These are phyloP conservation scores for Ogataea pilisensis DNA, from an alignment of 805 yeast species.

Conservation along the genomic window DNA sequence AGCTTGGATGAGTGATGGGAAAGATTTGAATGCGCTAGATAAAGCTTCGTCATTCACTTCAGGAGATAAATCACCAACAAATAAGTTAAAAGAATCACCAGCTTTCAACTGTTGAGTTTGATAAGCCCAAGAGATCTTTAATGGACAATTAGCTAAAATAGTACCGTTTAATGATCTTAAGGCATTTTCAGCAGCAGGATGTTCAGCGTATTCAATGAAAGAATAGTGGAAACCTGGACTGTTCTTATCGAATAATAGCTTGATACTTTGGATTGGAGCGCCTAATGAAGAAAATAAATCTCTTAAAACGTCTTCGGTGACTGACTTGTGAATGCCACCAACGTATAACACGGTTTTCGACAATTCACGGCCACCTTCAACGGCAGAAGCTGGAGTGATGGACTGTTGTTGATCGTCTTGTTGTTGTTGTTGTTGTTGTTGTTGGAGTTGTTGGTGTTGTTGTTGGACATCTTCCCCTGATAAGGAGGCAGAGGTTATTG, in stretches of 20 bases:
- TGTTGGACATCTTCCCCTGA: conserved; percentile 2
- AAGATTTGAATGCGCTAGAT: conserved; percentile 50
- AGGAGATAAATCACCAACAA: conserved; percentile 80
- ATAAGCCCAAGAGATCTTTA: conserved; percentile 78
- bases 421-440: conserved; percentile 2
- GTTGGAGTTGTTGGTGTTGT: neutral
- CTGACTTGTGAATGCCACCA: conserved; percentile 63
- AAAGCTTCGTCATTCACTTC: conserved; percentile 80
- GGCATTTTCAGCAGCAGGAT: conserved; percentile 59
- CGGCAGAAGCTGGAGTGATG: conserved; percentile 57
- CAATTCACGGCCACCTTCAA: conserved; percentile 77
- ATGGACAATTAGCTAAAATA: conserved; percentile 47
- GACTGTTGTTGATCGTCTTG: neutral
- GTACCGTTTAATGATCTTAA: conserved; percentile 55
- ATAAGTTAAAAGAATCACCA: conserved; percentile 59
- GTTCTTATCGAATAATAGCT: conserved; percentile 73
- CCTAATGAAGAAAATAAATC: conserved; percentile 53
- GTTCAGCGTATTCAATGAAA: conserved; percentile 67
- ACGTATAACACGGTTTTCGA: conserved; percentile 72
- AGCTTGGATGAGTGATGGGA: conserved; percentile 66
- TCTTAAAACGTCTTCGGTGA: conserved; percentile 57
- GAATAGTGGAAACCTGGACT: conserved; percentile 74
- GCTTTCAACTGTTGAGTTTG: conserved; percentile 68
- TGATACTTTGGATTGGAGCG: conserved; percentile 60
- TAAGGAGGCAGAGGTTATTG: conserved; percentile 2